Percentiles rank a stretch among this genome's conserved stretches.
Conservation (phyloP, 352 stramenopile genomes). For the Globisporangium rhizosaccharum region DNA sequence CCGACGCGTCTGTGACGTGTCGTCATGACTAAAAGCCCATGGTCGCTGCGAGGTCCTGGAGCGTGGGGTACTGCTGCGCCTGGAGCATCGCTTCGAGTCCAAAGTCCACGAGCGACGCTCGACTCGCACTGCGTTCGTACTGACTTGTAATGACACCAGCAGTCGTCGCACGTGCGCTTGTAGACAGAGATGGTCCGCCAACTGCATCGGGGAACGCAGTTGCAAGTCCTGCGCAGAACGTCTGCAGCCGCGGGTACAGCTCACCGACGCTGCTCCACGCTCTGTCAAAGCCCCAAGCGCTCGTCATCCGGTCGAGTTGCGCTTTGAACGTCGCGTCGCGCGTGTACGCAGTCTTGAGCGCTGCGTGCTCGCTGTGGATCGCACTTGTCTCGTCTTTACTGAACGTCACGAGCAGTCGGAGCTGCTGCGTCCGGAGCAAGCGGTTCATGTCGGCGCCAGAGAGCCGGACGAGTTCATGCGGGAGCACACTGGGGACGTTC, state of each 20-base stretch:
- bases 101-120: constrained; percentile 15
- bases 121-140: constrained; percentile 14
- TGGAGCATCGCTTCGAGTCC: constrained; percentile 12
- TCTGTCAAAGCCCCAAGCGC: constrained; percentile 7
- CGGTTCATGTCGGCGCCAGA: constrained; percentile 14
- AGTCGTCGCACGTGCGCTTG: not conserved
- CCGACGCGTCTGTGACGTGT: no score
- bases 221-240: constrained; percentile 11
- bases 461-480: constrained; percentile 16
- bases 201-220: constrained; percentile 8
- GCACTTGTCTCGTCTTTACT: constrained; percentile 9
- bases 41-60: constrained; percentile 5
- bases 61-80: constrained; percentile 7
- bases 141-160: not conserved
- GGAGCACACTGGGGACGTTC: constrained; percentile 11
- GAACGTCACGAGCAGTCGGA: constrained; percentile 9
- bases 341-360: constrained; percentile 15
- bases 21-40: not conserved
- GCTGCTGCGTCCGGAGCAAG: constrained; percentile 13
- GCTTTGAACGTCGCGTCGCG: constrained; percentile 13
- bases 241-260: constrained; percentile 9
- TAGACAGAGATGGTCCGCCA: no score
- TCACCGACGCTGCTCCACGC: constrained; percentile 11
- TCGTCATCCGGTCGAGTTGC: constrained; percentile 8
- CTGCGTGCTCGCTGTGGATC: constrained; percentile 15